phyloP scores from a whole-genome alignment of 805 yeast genomes.

The Yarrowia sp. region DNA sequence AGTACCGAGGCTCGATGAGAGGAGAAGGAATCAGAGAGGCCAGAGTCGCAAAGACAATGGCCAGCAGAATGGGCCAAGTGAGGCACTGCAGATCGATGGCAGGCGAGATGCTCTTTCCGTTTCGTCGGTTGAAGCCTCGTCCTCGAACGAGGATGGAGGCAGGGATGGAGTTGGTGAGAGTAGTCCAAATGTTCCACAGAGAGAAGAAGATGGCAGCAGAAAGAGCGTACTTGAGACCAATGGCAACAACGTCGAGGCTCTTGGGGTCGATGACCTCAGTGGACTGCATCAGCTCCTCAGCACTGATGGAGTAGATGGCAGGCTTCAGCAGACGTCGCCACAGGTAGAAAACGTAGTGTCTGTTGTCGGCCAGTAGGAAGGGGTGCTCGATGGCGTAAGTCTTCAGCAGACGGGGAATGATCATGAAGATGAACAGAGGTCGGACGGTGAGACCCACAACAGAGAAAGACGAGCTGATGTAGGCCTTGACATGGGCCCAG shows the following conservation, averaged over 20 bases:
- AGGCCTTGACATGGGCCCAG: slow-evolving; percentile 2
- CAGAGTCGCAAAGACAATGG: slow-evolving; percentile 44
- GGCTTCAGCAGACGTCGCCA: slow-evolving; percentile 63
- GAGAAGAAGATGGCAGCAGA: slow-evolving; percentile 37
- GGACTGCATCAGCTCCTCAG: not conserved
- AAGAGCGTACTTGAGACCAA: slow-evolving; percentile 9
- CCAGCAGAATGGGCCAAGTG: slow-evolving; percentile 25
- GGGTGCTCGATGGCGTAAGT: slow-evolving; percentile 73
- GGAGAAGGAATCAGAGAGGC: slow-evolving; percentile 76
- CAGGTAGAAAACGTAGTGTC: slow-evolving; percentile 88
- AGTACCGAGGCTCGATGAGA: slow-evolving; percentile 89
- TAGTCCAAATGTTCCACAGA: slow-evolving; percentile 41
- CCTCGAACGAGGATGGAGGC: slow-evolving; percentile 6
- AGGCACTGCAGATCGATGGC: slow-evolving; percentile 14
- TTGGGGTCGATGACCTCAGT: not conserved
- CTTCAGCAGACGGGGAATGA: not conserved
- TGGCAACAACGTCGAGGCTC: slow-evolving; percentile 55
- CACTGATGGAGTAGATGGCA: slow-evolving; percentile 22
- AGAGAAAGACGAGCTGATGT: slow-evolving; percentile 3
- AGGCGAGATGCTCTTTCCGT: slow-evolving; percentile 4
- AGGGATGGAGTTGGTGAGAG: slow-evolving; percentile 32
- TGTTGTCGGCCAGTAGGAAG: slow-evolving; percentile 85
- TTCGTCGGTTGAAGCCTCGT: slow-evolving; percentile 4
- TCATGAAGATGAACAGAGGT: not conserved
- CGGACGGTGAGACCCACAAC: slow-evolving; percentile 22